Base-by-base conservation (phyloP, 2,329 filamentous ascomycete species). In the Calonectria honghensis region DNA sequence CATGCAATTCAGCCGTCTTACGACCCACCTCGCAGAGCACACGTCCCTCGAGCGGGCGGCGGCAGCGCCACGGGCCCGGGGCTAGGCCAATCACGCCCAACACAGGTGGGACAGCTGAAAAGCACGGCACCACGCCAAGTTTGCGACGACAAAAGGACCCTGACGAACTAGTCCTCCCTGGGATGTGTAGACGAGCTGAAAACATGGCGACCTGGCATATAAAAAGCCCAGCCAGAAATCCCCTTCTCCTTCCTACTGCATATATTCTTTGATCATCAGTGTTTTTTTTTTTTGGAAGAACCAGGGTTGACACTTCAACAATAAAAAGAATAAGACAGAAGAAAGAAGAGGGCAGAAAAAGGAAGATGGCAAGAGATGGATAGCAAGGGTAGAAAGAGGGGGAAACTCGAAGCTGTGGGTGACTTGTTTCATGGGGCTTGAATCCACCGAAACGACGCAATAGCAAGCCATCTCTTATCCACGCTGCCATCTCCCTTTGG, bases 401-500 rank as follows among this genome's bases (percentile, higher is more conserved):
- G 27, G 37, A n/a, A 31, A 31, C 37, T 65, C 48, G 29, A 50
- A 35, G 31, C 32, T 24, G 35, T 27, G 24, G 45, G 16, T 20
- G 45, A 18, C n/a, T 50, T 37, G 18, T 13, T 61, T 80, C 78
- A 80, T 29, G 75, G 71, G 52, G 59, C 73, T 52, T 76, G 69
- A 41, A 72, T 78, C 80, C 87, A 85, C 83, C 78, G 89, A 79
- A 93, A 80, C 72, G 90, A 85, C 5, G 88, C 90, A 71, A 94
- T 87, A 6, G 91, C 91, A n/a, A 94, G 85, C 93, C 94, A 95
- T 76, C 91, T 89, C 86, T 95, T 95, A 79, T 92, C 87, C 81
- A 89, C 89, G 0, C 88, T 89, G 5, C 90, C 84, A 81, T 94
- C 90, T 81, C 95, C 93, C 1, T 92, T 92, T 9, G 37, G 35